Evolutionary conservation across 2,329 filamentous ascomycete genomes (phyloP).

Genomic region (Ilyonectria sp.): DNA sequence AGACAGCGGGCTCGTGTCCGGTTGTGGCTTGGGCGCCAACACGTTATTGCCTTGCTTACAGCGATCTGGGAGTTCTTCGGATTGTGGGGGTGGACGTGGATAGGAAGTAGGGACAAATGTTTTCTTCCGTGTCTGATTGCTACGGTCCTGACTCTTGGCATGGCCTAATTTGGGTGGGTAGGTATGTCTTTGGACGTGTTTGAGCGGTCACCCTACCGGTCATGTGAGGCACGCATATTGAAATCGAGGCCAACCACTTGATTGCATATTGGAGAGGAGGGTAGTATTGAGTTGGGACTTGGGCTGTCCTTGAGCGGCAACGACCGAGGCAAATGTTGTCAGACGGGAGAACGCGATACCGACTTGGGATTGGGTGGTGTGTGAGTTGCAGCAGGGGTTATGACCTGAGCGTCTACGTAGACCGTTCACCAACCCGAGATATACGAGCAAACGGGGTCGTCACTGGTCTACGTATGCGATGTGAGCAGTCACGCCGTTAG

Average conservation of each 20-base stretch:
- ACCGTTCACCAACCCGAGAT: slow-evolving; percentile 22
- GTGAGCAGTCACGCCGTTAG: neutral
- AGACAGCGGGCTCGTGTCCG: slow-evolving; percentile 75
- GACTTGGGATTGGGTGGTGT: slow-evolving; percentile 23
- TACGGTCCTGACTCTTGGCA: neutral
- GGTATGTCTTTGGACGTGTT: slow-evolving; percentile 1
- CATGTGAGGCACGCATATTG: slow-evolving; percentile 14
- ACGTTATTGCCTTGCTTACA: slow-evolving; percentile 81
- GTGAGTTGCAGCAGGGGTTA: neutral
- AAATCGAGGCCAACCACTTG: slow-evolving; percentile 7
- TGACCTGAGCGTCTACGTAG: neutral
- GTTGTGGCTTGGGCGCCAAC: slow-evolving; percentile 84
- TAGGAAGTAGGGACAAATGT: slow-evolving; percentile 50
- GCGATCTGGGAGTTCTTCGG: slow-evolving; percentile 77
- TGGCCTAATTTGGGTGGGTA: neutral
- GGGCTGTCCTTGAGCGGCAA: slow-evolving; percentile 15
- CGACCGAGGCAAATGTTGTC: slow-evolving; percentile 32
- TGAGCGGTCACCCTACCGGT: slow-evolving; percentile 7
- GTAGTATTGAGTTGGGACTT: slow-evolving; percentile 18
- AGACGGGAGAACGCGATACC: slow-evolving; percentile 45
- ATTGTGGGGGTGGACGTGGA: slow-evolving; percentile 75
- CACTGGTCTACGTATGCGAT: slow-evolving; percentile 7
- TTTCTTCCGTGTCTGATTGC: neutral
- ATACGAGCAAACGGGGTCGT: slow-evolving; percentile 21
- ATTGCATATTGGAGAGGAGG: slow-evolving; percentile 2